A percentile compares a stretch with the other conserved stretches of the same genome.
Conservation (phyloP, 2,329 filamentous ascomycete species). For the Helicocarpus griseus region DNA sequence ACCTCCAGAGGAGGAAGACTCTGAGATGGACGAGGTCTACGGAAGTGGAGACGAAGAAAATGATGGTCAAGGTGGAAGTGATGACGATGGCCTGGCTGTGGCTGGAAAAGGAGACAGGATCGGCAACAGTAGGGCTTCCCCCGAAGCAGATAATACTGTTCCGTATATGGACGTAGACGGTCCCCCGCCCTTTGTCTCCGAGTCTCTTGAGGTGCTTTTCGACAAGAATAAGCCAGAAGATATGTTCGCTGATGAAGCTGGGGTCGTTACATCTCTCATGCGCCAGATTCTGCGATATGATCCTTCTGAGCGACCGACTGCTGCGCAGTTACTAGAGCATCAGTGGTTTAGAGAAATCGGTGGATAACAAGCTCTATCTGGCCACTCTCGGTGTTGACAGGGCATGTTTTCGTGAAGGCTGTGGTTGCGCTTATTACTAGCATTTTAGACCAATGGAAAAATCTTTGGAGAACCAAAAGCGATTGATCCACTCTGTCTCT, state of each 20-base stretch:
- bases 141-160: not conserved
- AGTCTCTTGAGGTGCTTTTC: constrained; percentile 14
- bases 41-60: not conserved
- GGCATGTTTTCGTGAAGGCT: too few species aligned
- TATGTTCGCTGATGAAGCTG: constrained; percentile 13
- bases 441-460: too few species aligned
- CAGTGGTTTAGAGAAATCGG: too few species aligned
- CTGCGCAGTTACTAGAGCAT: constrained; percentile 15
- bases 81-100: not conserved
- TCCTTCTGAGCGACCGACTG: constrained; percentile 13
- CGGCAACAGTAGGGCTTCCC: too few species aligned
- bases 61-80: not conserved
- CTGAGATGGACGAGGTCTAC: not conserved
- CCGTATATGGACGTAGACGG: not conserved
- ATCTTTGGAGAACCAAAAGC: too few species aligned
- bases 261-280: constrained; percentile 12
- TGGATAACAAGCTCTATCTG: too few species aligned
- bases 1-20: not conserved
- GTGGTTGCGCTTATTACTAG: too few species aligned
- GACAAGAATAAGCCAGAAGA: constrained; percentile 13
- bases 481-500: too few species aligned
- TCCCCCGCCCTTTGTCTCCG: constrained; percentile 3
- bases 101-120: not conserved
- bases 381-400: too few species aligned
- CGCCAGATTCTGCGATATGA: constrained; percentile 16